phyloP scores from a whole-genome alignment of 306 rosid species.

The Benincasa hispida region DNA sequence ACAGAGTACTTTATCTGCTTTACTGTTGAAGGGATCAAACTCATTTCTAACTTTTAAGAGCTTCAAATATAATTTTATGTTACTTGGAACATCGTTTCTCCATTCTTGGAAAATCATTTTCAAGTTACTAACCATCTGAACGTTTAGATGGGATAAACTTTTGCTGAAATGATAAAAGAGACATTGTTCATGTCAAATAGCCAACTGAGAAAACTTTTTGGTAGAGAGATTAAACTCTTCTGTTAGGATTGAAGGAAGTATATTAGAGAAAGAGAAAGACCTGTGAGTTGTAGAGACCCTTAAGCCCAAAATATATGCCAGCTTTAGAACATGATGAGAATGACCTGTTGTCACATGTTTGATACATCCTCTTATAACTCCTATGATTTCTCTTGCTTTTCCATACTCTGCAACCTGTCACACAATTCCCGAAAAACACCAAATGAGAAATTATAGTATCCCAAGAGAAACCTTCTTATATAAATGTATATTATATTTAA shows the following conservation, averaged over 20 bases:
- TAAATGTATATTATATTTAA: neutral
- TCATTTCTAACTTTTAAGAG: neutral
- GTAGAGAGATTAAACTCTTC: neutral
- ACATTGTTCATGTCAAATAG: neutral
- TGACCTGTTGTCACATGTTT: conserved; percentile 58
- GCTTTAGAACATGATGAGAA: conserved; percentile 33
- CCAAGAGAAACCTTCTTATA: neutral
- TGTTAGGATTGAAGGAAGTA: neutral
- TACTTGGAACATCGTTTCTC: neutral
- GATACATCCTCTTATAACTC: conserved; percentile 80
- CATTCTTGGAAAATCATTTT: neutral
- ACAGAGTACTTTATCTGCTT: neutral
- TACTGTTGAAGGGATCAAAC: neutral
- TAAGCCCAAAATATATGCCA: conserved; percentile 83
- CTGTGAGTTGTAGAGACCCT: conserved; percentile 82
- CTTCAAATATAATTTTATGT: neutral
- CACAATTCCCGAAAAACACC: neutral
- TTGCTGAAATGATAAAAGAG: neutral
- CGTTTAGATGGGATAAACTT: neutral
- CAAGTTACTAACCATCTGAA: neutral
- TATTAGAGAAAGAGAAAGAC: conserved; percentile 18
- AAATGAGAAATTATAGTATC: neutral
- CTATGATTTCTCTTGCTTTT: conserved; percentile 50
- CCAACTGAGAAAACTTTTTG: neutral
- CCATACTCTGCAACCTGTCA: conserved; percentile 83